Conservation (phyloP, 345 rosid species). For the Brassica cretica region DNA sequence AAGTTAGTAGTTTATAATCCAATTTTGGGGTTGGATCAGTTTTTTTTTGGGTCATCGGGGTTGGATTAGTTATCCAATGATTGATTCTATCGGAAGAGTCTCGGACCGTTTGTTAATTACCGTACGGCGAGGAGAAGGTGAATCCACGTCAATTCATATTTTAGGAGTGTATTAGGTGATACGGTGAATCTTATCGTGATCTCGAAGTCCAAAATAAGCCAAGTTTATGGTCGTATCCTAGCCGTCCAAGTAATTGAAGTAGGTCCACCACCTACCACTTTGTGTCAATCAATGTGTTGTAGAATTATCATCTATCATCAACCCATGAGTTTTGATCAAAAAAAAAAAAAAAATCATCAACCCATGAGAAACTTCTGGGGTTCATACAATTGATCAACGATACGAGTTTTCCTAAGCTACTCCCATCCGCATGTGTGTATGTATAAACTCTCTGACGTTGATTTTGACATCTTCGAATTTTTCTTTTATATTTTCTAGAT, state of each 20-base stretch:
- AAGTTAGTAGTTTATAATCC: background rate
- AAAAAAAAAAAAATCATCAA: no score
- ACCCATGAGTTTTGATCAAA: no score
- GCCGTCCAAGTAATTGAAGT: slow-evolving; percentile 34
- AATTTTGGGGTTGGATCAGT: background rate
- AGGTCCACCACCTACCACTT: slow-evolving; percentile 3
- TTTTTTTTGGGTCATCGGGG: background rate
- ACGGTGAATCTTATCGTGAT: slow-evolving; percentile 39
- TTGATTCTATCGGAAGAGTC: background rate
- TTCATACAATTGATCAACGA: no score
- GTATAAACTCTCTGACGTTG: no score
- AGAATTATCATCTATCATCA: no score
- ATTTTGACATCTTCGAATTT: no score
- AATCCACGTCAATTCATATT: background rate
- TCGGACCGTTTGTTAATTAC: slow-evolving; percentile 17
- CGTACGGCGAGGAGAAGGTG: slow-evolving; percentile 25
- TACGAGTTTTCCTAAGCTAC: no score
- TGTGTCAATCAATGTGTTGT: no score
- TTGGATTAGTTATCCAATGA: background rate
- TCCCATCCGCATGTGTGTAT: no score
- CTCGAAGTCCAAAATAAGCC: slow-evolving; percentile 32
- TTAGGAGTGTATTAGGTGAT: slow-evolving; percentile 6
- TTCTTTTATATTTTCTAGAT: no score
- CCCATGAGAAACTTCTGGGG: no score
- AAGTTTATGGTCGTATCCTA: background rate